phyloP scores from a whole-genome alignment of 805 yeast species.

The Wickerhamiella slavikovae region DNA sequence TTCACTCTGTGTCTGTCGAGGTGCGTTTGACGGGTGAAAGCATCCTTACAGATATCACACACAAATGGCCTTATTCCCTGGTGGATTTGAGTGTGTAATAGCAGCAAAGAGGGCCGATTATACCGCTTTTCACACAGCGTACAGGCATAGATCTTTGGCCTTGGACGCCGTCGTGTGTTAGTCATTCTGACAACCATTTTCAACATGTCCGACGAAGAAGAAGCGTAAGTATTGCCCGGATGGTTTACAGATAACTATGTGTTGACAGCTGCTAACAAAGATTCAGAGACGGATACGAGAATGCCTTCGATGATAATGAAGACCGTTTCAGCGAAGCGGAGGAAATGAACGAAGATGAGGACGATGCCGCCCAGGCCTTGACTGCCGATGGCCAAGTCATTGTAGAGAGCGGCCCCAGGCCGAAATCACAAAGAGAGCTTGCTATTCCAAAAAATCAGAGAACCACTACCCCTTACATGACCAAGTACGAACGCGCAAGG shows the following conservation, averaged over 20 bases:
- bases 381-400: constrained; percentile 57
- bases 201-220: constrained; percentile 26
- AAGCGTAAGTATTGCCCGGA: constrained; percentile 15
- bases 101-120: constrained; percentile 59
- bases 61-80: constrained; percentile 56
- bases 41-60: constrained; percentile 43
- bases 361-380: constrained; percentile 25
- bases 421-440: constrained; percentile 54
- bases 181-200: constrained; percentile 2
- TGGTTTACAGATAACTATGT: background rate
- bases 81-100: constrained; percentile 65
- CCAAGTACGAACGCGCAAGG: constrained; percentile 95
- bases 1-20: constrained; percentile 50
- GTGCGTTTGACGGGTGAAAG: constrained; percentile 64
- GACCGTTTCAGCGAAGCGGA: constrained; percentile 68
- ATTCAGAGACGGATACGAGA: constrained; percentile 34
- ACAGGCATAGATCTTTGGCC: constrained; percentile 47
- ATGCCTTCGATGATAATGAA: constrained; percentile 50
- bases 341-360: constrained; percentile 25
- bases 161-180: constrained; percentile 11
- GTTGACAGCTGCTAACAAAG: constrained; percentile 10
- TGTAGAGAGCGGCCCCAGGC: constrained; percentile 42
- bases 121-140: constrained; percentile 57
- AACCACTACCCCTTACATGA: constrained; percentile 96
- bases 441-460: constrained; percentile 81